Evolutionary conservation across 2,329 filamentous ascomycete species (phyloP).

Genomic region (Cladosporium sp.): DNA sequence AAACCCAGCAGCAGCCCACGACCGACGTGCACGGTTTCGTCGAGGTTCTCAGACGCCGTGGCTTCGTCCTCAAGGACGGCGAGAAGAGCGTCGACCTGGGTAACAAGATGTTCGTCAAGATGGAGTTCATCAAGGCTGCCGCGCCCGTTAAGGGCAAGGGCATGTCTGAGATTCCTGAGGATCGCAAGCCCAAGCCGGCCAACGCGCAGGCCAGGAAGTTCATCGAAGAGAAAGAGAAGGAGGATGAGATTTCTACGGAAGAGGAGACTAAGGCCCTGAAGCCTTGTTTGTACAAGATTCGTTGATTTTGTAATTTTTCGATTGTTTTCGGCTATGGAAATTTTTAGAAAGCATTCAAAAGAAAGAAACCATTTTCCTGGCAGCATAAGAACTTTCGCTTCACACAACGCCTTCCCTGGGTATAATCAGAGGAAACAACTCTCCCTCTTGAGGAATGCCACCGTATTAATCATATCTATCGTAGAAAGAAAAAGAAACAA

Average conservation of each 20-base stretch:
- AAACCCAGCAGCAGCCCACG: slow-evolving; percentile 59
- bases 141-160: slow-evolving; percentile 72
- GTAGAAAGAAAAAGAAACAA: too few relatives aligned
- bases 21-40: slow-evolving; percentile 87
- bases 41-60: slow-evolving; percentile 71
- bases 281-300: slow-evolving; percentile 92
- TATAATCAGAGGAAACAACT: too few relatives aligned
- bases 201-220: slow-evolving; percentile 46
- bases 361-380: too few relatives aligned
- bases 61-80: slow-evolving; percentile 74
- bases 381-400: too few relatives aligned
- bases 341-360: too few relatives aligned
- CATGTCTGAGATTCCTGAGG: slow-evolving; percentile 39
- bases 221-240: slow-evolving; percentile 50
- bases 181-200: slow-evolving; percentile 28
- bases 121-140: slow-evolving; percentile 87
- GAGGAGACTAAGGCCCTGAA: slow-evolving; percentile 72
- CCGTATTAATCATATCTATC: too few relatives aligned
- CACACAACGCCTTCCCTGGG: too few relatives aligned
- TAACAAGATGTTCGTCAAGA: slow-evolving; percentile 98
- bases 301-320: too few relatives aligned
- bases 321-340: too few relatives aligned
- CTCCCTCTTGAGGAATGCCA: too few relatives aligned
- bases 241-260: slow-evolving; percentile 51
- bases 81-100: slow-evolving; percentile 66